Conservation (phyloP, 1,284 basidiomycete genomes). For the Fomitopsis palustris region DNA sequence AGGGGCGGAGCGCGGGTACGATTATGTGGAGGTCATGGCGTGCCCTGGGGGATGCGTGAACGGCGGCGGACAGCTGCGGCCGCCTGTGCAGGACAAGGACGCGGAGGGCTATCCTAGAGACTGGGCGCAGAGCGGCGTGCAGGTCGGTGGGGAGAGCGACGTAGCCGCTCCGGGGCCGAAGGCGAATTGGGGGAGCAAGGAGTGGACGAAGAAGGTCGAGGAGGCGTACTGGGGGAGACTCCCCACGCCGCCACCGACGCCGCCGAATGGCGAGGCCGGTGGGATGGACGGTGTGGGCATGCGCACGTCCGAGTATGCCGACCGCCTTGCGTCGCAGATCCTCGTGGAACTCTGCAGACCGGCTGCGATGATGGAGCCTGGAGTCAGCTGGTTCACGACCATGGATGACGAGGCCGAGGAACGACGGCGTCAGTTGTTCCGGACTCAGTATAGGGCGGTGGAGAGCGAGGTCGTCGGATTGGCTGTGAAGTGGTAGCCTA, state of each 20-base stretch:
- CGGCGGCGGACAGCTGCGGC: conserved; percentile 91
- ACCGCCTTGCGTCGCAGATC: conserved; percentile 42
- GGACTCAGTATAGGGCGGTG: conserved; percentile 84
- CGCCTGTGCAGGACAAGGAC: conserved; percentile 40
- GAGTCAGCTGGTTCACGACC: conserved; percentile 26
- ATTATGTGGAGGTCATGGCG: conserved; percentile 99
- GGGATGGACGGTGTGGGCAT: neutral
- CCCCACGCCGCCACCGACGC: conserved; percentile 50
- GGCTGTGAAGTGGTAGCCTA: conserved; percentile 33
- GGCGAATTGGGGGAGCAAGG: conserved; percentile 70
- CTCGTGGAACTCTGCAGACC: conserved; percentile 37
- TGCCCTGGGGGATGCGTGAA: conserved; percentile 98
- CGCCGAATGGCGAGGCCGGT: conserved; percentile 17
- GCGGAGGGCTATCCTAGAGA: conserved; percentile 59
- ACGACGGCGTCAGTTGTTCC: conserved; percentile 50
- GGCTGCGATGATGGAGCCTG: neutral
- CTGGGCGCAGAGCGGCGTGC: conserved; percentile 51
- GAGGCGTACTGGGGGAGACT: conserved; percentile 67
- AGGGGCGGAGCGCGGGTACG: conserved; percentile 63
- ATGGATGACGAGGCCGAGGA: conserved; percentile 39
- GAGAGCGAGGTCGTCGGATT: conserved; percentile 71
- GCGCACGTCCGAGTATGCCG: conserved; percentile 23
- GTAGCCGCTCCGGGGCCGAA: conserved; percentile 26
- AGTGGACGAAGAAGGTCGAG: conserved; percentile 79
- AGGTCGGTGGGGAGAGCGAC: conserved; percentile 32